Percentiles rank a stretch among this genome's conserved stretches.
phyloP scores from a whole-genome alignment of 1,139 yeast species.

The Saccharomyces pastorianus region DNA sequence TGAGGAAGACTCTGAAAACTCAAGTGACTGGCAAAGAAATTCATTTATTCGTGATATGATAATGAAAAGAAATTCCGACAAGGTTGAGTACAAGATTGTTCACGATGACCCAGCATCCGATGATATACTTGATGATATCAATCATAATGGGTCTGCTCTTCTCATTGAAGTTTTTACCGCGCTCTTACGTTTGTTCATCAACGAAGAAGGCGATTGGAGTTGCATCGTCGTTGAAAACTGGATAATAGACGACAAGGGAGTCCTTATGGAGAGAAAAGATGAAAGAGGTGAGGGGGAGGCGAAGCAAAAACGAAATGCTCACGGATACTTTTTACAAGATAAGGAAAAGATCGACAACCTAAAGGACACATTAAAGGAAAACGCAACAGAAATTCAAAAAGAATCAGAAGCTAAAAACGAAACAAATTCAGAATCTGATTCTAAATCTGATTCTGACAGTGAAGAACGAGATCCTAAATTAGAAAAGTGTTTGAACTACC shows the following conservation, averaged over 20 bases:
- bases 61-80: conserved; percentile 9
- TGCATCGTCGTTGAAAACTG: conserved; percentile 31
- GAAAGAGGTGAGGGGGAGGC: not conserved
- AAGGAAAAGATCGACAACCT: conserved; percentile 20
- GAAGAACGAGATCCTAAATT: conserved; percentile 36
- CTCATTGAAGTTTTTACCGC: conserved; percentile 26
- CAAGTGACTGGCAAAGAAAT: conserved; percentile 11
- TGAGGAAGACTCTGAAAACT: not conserved
- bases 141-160: conserved; percentile 22
- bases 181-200: conserved; percentile 23
- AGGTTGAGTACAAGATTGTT: conserved; percentile 15
- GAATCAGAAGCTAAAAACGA: conserved; percentile 12
- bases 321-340: conserved; percentile 6
- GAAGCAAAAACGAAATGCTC: not conserved
- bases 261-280: not conserved
- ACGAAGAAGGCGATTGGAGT: conserved; percentile 32
- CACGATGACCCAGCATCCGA: conserved; percentile 28
- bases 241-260: conserved; percentile 6
- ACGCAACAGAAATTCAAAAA: conserved; percentile 14
- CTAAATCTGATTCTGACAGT: conserved; percentile 12
- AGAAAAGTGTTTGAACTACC: conserved; percentile 49
- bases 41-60: conserved; percentile 16
- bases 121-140: conserved; percentile 29
- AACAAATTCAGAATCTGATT: conserved; percentile 7
- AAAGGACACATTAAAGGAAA: conserved; percentile 15